A percentile compares a stretch with the other conserved stretches of the same genome.
These are phyloP conservation scores for Elongisporangium prolatum DNA, from an alignment of 352 stramenopile species.

Conservation along the genomic window DNA sequence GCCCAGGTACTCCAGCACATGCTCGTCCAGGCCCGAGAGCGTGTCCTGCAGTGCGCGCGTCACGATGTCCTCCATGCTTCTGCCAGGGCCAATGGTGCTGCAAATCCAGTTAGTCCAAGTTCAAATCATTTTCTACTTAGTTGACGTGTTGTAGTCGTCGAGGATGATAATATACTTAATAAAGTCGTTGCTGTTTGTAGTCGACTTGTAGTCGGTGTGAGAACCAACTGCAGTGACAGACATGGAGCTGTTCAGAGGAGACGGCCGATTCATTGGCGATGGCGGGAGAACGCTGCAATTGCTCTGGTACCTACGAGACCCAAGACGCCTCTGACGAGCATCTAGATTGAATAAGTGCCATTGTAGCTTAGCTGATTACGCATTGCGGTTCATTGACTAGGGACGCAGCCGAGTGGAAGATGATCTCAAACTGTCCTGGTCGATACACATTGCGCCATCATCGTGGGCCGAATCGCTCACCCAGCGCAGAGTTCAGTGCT, in stretches of 20 bases:
- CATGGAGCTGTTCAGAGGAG: constrained; percentile 27
- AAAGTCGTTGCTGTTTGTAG: too few species aligned
- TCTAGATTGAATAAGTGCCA: background rate
- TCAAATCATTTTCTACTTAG: too few species aligned
- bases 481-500: constrained; percentile 22
- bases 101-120: too few species aligned
- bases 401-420: constrained; percentile 61
- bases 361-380: background rate
- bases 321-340: background rate
- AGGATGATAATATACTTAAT: too few species aligned
- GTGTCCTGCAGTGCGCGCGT: constrained; percentile 40
- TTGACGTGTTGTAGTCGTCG: too few species aligned
- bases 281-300: constrained; percentile 41
- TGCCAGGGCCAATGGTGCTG: too few species aligned
- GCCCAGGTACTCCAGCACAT: constrained; percentile 66
- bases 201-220: too few species aligned
- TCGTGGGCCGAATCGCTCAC: constrained; percentile 20
- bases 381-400: constrained; percentile 14
- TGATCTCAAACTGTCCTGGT: constrained; percentile 65
- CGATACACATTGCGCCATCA: constrained; percentile 61
- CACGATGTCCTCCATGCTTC: constrained; percentile 43
- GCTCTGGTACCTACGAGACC: constrained; percentile 28
- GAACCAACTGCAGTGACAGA: background rate
- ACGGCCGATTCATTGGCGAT: constrained; percentile 46
- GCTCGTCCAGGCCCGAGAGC: constrained; percentile 54